Base-by-base conservation (phyloP, 805 yeast genomes). In the Yamadazyma kitorensis region DNA sequence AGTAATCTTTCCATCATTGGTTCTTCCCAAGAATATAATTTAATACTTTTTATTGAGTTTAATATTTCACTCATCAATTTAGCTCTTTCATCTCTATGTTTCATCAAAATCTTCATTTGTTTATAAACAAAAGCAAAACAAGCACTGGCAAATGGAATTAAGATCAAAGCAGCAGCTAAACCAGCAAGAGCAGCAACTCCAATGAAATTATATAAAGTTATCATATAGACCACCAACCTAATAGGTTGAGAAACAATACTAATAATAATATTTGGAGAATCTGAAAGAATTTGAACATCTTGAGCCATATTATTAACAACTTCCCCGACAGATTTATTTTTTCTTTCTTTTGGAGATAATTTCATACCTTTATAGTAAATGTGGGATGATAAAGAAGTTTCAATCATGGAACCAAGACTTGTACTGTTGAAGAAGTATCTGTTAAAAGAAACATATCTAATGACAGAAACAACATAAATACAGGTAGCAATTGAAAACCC, bases 11-110 rank as follows among this genome's bases (percentile, higher is more conserved):
- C 43, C 37, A 64, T 44, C 65, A 64, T 62, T 15, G 70, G 70
- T 20, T 42, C 41, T 39, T 65, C 71, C 71, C 71, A 65, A 2
- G 70, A 57, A 40, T 64, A 65, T 24, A 65, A 54, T 41, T 65
- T 65, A 45, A 65, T 52, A 30, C 62, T 57, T 39, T 64, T 65
- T 21, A 63, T 57, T 6, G 68, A 53, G 34, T 49, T 52, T 34
- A 65, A 54, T 30, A 65, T 61, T 40, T 65, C 71, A 18, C 59
- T 55, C 36, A 61, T 61, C 34, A 64, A 49, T 15, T 59, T 52
- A 3, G 65, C 57, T 45, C 72, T 51, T 18, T 52, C 51, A 39
- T 65, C 72, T 43, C 56, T 64, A 38, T 50, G 50, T 36, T 56
- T 52, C 65, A 63, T 54, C 18, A 31, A 38, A 19, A 34, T 21